Base-by-base conservation (phyloP, 1,139 yeast genomes). In the Hanseniaspora uvarum region DNA sequence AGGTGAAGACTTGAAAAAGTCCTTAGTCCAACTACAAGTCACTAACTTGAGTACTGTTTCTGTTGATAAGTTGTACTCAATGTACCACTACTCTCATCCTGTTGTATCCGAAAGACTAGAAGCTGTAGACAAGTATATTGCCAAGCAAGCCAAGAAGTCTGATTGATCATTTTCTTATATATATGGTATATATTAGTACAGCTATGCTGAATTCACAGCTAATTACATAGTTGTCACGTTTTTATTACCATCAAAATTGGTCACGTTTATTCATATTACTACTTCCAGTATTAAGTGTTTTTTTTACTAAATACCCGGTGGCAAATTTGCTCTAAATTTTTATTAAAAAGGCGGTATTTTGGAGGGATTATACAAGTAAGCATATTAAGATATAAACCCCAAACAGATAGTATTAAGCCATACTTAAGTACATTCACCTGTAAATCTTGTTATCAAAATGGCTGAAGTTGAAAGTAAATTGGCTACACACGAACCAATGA, bases 81-180 rank as follows among this genome's bases (percentile, higher is more conserved):
- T 94, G 44, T 92, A 86, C 70, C 88, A 83, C 66, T 82, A 85
- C 68, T 83, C 92, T 50, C 98, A 92, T 64, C 98, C 98, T 51
- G 83, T 87, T 55, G 72, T 89, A 60, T 80, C 92, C 18, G 97
- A 92, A 71, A 82, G 98, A 72, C 75, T 92, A 61, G 67, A 71
- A 46, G 95, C 95, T 10, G 73, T 92, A 57, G 81, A 78, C 71
- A 56, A 74, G 67, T 62, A 49, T 19, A 39, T 31, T 39, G 40
- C 46, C 16, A 23, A 30, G 26, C 10, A 31, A 1, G 26, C 28
- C 19, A 50, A 54, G 26, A 54, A 54, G 16, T 19, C 31, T 31
- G 46, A n/a, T 4, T 34, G 24, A 33, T 37, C 28, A 6, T 37
- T 4, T 28, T 11, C 16, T 24, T 30, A 45, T 21, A 16, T 16